Evolutionary conservation across 345 rosid species (phyloP), one percentile per base, ranked within the genome.

Genomic region (Reutealis trisperma): DNA sequence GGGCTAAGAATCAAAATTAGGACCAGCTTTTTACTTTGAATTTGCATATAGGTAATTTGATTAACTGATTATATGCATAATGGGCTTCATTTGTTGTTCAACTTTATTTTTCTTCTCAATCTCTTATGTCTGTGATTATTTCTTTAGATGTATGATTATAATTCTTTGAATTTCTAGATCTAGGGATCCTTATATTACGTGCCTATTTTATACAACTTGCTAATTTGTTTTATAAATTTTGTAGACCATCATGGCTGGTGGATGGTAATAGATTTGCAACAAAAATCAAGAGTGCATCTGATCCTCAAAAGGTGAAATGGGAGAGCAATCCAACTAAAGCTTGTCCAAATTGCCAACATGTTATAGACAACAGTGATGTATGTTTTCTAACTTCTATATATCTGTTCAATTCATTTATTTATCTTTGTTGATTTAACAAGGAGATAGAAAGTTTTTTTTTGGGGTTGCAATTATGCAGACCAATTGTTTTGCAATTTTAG

Each of bases 341-440:
- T 52, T 93, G 99, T 85, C 96, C 99, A 0, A 93, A 83, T 54
- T 96, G 99, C 83, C 85, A 80, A 12, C 85, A 92, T 65, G 67
- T 82, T 77, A 92, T 96, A 70, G 99, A 92, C 85, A 96, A 93
- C 80, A 90, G 88, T 79, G 98, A 96, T 85, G 97, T 93, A 91
- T 45, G 73, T n/a, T 51, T 74, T 72, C 77, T 24, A 34, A 21
- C 75, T 70, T 21, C 54, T 37, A 37, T 21, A 4, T 22, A 5
- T 73, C 51, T 30, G 67, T 5, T 58, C 8, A 14, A 7, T 47
- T 11, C 19, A 65, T 59, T 21, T 32, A 37, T 49, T 13, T 64
- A 14, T 51, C 8, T 27, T 32, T 16, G 6, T 47, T 10, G 12
- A 19, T 67, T 16, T 54, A 16, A 25, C 61, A 51, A 6, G 25